Evolutionary conservation across 345 rosid genomes (phyloP).

Genomic region (Populus ilicifolia): DNA sequence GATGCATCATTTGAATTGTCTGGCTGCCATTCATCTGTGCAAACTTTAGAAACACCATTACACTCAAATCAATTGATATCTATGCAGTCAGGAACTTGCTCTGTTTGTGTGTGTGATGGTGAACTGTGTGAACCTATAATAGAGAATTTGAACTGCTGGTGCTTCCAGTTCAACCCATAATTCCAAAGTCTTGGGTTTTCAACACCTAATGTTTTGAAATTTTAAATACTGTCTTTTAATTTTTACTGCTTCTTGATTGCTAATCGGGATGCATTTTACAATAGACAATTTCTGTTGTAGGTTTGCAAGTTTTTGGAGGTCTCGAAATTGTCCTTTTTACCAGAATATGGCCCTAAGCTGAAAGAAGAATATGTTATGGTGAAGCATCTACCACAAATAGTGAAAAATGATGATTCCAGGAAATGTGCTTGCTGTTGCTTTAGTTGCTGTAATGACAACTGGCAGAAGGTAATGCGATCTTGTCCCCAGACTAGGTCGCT

Average conservation of each 20-base stretch:
- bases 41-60: neutral
- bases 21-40: neutral
- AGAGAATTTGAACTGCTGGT: neutral
- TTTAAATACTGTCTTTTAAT: neutral
- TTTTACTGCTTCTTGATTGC: neutral
- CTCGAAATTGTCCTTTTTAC: conserved; percentile 84
- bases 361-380: conserved; percentile 93
- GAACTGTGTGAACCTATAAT: neutral
- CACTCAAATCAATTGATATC: neutral
- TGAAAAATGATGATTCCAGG: conserved; percentile 53
- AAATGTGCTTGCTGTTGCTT: conserved; percentile 72
- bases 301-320: conserved; percentile 99
- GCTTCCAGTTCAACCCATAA: neutral
- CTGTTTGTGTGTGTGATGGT: neutral
- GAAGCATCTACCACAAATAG: conserved; percentile 76
- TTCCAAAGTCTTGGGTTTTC: neutral
- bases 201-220: neutral
- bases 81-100: neutral
- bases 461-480: conserved; percentile 78
- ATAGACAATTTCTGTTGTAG: conserved; percentile 37
- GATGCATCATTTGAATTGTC: neutral
- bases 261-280: conserved; percentile 12
- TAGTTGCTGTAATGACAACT: conserved; percentile 88
- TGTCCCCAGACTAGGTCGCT: neutral
- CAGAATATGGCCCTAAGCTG: conserved; percentile 95